Evolutionary conservation across 257 asterid genomes (phyloP).

Genomic region (Solanum corneliomulleri): DNA sequence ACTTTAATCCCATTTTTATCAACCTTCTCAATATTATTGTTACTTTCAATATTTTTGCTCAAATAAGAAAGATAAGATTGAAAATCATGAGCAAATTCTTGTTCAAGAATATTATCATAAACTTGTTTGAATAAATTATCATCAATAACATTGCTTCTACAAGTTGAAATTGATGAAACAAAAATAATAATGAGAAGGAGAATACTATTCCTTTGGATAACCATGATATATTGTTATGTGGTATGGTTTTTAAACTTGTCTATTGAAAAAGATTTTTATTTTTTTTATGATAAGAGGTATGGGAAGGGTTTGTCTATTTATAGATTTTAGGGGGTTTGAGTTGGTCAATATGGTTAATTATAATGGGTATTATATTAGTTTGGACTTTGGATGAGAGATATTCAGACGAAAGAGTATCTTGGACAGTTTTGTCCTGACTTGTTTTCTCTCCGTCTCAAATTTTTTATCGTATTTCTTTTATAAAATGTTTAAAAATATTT

Average conservation of each 20-base stretch:
- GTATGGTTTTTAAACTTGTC: neutral
- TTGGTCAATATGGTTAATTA: neutral
- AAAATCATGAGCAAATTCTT: neutral
- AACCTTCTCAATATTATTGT: neutral
- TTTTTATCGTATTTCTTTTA: neutral
- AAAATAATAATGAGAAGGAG: neutral
- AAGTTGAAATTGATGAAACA: slow-evolving; percentile 1
- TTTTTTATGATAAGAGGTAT: neutral
- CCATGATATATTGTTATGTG: neutral
- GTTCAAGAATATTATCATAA: neutral
- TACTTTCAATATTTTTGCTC: neutral
- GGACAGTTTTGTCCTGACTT: neutral
- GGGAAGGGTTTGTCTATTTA: neutral
- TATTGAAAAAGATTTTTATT: neutral
- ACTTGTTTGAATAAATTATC: neutral
- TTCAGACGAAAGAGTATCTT: slow-evolving; percentile 5
- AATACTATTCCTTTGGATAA: neutral
- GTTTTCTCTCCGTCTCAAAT: neutral
- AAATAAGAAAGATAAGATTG: slow-evolving; percentile 6
- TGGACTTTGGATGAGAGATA: neutral
- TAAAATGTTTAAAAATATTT: too few species aligned
- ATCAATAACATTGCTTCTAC: neutral
- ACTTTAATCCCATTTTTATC: neutral
- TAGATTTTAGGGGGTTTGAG: neutral
- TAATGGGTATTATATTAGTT: neutral